Evolutionary conservation across 2,329 filamentous ascomycete species (phyloP).

Genomic region (Fusarium sp.): DNA sequence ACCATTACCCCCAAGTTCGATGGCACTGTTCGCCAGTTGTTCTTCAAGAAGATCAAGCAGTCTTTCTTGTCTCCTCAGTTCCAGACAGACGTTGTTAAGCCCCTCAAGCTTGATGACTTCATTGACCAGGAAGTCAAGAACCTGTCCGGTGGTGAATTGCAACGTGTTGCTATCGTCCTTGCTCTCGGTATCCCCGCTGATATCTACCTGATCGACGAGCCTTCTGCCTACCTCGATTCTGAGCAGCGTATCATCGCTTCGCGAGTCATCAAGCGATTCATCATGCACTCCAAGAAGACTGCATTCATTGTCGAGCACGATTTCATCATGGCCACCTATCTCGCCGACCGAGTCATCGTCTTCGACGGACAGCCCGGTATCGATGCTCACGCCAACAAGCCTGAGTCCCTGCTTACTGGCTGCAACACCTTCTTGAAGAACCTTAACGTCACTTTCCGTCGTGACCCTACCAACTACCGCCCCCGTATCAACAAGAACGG

Average conservation of each 20-base stretch:
- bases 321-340: constrained; percentile 90
- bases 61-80: constrained; percentile 97
- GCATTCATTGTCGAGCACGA: constrained; percentile 99
- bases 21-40: constrained; percentile 95
- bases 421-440: constrained; percentile 98
- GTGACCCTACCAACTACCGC: constrained; percentile 94
- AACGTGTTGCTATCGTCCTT: constrained; percentile 97
- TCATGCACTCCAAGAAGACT: constrained; percentile 99
- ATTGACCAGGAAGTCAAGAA: constrained; percentile 99
- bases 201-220: constrained; percentile 98
- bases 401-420: constrained; percentile 91
- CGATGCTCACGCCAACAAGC: constrained; percentile 85
- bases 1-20: constrained; percentile 99
- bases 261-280: constrained; percentile 99
- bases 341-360: constrained; percentile 95
- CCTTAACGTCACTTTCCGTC: constrained; percentile 97
- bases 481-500: constrained; percentile 98
- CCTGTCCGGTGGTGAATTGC: constrained; percentile 98
- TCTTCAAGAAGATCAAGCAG: constrained; percentile 99
- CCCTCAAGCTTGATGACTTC: constrained; percentile 98
- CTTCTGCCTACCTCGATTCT: constrained; percentile 96
- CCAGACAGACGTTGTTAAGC: constrained; percentile 99
- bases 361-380: constrained; percentile 95
- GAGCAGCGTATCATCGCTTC: constrained; percentile 98
- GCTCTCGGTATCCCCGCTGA: constrained; percentile 96